phyloP scores from a whole-genome alignment of 257 asterid genomes.

The Catharanthus roseus region DNA sequence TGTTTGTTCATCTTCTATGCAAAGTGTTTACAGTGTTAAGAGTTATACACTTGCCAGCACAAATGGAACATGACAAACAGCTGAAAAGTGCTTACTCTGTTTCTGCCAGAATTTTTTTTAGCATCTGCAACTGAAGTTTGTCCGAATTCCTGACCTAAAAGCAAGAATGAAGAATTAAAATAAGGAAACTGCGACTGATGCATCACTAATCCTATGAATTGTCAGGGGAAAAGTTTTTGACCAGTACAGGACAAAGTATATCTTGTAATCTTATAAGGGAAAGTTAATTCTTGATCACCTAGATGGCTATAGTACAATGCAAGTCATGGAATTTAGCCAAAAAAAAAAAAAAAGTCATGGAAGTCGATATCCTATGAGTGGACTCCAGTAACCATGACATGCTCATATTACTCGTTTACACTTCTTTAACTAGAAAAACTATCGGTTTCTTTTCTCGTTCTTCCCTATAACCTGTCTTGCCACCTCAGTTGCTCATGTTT shows the following conservation, averaged over 20 bases:
- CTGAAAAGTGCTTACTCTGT: background rate
- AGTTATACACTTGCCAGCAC: background rate
- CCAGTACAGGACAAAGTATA: background rate
- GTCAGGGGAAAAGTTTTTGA: background rate
- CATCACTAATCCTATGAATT: background rate
- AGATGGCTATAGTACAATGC: background rate
- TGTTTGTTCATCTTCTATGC: background rate
- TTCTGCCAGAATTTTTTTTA: background rate
- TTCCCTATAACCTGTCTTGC: background rate
- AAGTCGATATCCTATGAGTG: background rate
- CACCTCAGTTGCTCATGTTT: background rate
- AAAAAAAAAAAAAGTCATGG: too few relatives aligned
- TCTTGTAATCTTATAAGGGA: background rate
- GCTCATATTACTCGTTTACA: background rate
- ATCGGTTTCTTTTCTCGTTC: background rate
- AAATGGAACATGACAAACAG: background rate
- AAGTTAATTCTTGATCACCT: background rate
- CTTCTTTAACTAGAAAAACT: background rate
- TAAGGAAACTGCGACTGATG: background rate
- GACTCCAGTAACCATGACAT: background rate
- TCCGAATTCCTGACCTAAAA: background rate
- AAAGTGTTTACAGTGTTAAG: background rate
- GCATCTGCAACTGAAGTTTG: background rate
- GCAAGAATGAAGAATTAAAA: background rate
- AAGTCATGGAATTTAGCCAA: background rate